A percentile compares a stretch with the other conserved stretches of the same genome.
These are phyloP conservation scores for Pseudogymnoascus sp. DNA, from an alignment of 2,329 filamentous ascomycete species.

Conservation along the genomic window DNA sequence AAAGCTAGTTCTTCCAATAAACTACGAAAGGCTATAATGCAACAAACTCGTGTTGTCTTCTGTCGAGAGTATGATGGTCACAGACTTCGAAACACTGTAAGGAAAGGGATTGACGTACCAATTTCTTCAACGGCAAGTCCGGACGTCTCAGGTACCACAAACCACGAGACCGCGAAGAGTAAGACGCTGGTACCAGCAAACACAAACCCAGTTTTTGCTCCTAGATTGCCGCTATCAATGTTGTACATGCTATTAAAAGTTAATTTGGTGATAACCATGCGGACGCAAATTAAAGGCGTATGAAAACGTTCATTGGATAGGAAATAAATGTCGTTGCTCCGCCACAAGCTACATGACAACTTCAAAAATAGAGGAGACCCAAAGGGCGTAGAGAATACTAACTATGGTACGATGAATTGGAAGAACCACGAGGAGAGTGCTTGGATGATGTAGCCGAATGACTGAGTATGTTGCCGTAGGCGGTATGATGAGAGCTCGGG, in stretches of 20 bases:
- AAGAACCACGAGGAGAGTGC: conserved; percentile 22
- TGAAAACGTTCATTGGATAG: neutral
- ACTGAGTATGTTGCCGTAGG: conserved; percentile 20
- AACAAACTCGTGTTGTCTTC: neutral
- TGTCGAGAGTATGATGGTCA: neutral
- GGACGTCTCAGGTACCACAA: conserved; percentile 47
- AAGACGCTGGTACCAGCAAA: conserved; percentile 33
- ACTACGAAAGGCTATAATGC: neutral
- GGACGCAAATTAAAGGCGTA: neutral
- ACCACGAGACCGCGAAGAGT: conserved; percentile 35
- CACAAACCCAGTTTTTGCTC: conserved; percentile 37
- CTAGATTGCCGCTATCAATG: conserved; percentile 31
- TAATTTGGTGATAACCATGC: neutral
- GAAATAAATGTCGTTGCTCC: neutral
- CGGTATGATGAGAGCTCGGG: conserved; percentile 20
- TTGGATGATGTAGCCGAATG: conserved; percentile 16
- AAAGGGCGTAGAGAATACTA: conserved; percentile 12
- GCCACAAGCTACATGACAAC: conserved; percentile 39
- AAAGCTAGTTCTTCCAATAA: neutral
- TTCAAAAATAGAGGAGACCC: conserved; percentile 36
- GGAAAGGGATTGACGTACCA: conserved; percentile 27
- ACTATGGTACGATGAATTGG: conserved; percentile 29
- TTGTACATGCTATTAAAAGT: conserved; percentile 35
- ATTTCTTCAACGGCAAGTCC: conserved; percentile 41
- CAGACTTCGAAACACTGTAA: neutral